Evolutionary conservation across 306 rosid species (phyloP), one percentile per base, ranked within the genome.

Genomic region (Lathyrus sativus): DNA sequence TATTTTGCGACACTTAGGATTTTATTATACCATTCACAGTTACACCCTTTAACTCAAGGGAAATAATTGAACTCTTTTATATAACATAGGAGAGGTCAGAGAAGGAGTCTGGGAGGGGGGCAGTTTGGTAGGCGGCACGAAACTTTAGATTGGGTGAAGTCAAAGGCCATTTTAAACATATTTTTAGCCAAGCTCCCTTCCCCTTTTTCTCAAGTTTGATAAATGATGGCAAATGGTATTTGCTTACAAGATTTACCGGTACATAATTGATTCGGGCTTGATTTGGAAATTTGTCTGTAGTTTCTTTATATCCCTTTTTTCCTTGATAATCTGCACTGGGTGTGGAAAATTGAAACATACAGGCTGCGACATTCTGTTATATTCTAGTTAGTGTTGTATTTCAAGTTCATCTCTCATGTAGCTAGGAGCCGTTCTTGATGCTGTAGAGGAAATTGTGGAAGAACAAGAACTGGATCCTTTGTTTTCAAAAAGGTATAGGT

Each of bases 371-470:
- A 33, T 65, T 12, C 63, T 62, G 26, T 41, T 8, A 4, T 62
- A 50, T 57, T 26, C 46, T 24, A 31, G 59, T 46, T 62, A 62
- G 62, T 68, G 58, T 72, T 38, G 72, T 74, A 49, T 65, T 63
- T 53, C 35, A 75, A 44, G 44, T 18, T 73, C 68, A 51, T 64
- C 65, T 53, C 64, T 71, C 72, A 31, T 75, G 81, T 80, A 92
- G 98, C 88, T 80, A n/a, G 91, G 87, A 85, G 69, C 76, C 17
- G 71, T 81, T 64, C 90, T 92, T 71, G 95, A 92, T 77, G 78
- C 85, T 19, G 80, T 92, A 57, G 95, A 92, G 78, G 88, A 84
- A 78, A 74, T 87, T 44, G 83, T 92, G 70, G 92, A 87, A 83
- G 89, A 87, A 82, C 95, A 86, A 79, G 84, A 73, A 62, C 71